Evolutionary conservation across 352 stramenopile species (phyloP).

Genomic region (Pythium plurisporium): DNA sequence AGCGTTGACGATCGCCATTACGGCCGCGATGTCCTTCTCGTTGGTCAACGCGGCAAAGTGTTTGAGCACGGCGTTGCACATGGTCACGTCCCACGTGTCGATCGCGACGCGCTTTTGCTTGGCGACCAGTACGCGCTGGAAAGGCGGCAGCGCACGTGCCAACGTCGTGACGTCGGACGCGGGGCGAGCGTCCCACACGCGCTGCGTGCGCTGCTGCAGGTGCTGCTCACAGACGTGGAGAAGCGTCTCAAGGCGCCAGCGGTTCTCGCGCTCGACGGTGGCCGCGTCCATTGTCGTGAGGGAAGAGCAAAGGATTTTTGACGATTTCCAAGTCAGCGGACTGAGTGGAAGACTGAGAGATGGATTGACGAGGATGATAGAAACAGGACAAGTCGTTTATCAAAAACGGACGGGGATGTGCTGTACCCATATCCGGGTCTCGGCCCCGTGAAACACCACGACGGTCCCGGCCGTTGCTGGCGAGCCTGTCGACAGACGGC

Average conservation of each 20-base stretch:
- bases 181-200: not conserved
- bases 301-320: too few relatives aligned
- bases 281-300: too few relatives aligned
- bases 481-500: too few relatives aligned
- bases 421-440: too few relatives aligned
- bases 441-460: too few relatives aligned
- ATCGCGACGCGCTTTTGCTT: not conserved
- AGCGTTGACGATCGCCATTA: not conserved
- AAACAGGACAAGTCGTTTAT: too few relatives aligned
- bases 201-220: not conserved
- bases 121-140: not conserved
- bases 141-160: not conserved
- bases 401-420: too few relatives aligned
- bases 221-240: not conserved
- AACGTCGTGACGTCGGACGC: not conserved
- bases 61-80: constrained; percentile 10
- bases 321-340: too few relatives aligned
- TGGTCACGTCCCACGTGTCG: constrained; percentile 3
- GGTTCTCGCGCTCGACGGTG: not conserved
- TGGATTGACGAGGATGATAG: too few relatives aligned
- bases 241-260: not conserved
- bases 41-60: not conserved
- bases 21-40: not conserved
- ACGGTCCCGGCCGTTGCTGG: too few relatives aligned
- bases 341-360: too few relatives aligned